phyloP scores from a whole-genome alignment of 192 early-diverging fungal species.

The Coemansia sp. region DNA sequence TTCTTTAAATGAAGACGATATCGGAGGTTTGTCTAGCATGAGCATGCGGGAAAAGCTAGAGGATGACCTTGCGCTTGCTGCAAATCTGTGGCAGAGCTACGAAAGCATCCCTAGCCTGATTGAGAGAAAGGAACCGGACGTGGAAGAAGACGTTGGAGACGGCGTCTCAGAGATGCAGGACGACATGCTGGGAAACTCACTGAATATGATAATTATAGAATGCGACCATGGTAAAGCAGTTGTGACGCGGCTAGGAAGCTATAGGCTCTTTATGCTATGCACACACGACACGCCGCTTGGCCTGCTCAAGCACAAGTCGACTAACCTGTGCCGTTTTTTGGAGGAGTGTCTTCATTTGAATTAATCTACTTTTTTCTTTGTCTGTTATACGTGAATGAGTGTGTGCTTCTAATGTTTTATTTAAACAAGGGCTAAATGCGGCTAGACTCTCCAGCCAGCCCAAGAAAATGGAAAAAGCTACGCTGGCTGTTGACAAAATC shows the following conservation, averaged over 20 bases:
- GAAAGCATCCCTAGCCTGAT: slow-evolving; percentile 36
- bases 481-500: slow-evolving; percentile 73
- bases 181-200: slow-evolving; percentile 20
- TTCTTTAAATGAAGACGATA: slow-evolving; percentile 20
- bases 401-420: not conserved
- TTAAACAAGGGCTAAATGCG: slow-evolving; percentile 11
- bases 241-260: slow-evolving; percentile 28
- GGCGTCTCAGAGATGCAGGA: slow-evolving; percentile 30
- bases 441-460: slow-evolving; percentile 14
- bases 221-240: slow-evolving; percentile 39
- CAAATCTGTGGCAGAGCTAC: slow-evolving; percentile 48
- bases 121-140: slow-evolving; percentile 34
- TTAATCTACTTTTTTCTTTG: not conserved
- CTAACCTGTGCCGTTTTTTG: slow-evolving; percentile 27
- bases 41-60: slow-evolving; percentile 39
- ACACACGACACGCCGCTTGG: slow-evolving; percentile 29
- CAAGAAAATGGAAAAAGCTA: slow-evolving; percentile 67
- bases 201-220: slow-evolving; percentile 46
- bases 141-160: slow-evolving; percentile 30
- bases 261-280: slow-evolving; percentile 43
- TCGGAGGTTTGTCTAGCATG: slow-evolving; percentile 12
- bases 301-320: slow-evolving; percentile 39
- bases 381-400: not conserved
- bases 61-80: slow-evolving; percentile 48
- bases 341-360: slow-evolving; percentile 27